Evolutionary conservation across 139 green algal genomes (phyloP).

Genomic region (Medakamo hakoo): DNA sequence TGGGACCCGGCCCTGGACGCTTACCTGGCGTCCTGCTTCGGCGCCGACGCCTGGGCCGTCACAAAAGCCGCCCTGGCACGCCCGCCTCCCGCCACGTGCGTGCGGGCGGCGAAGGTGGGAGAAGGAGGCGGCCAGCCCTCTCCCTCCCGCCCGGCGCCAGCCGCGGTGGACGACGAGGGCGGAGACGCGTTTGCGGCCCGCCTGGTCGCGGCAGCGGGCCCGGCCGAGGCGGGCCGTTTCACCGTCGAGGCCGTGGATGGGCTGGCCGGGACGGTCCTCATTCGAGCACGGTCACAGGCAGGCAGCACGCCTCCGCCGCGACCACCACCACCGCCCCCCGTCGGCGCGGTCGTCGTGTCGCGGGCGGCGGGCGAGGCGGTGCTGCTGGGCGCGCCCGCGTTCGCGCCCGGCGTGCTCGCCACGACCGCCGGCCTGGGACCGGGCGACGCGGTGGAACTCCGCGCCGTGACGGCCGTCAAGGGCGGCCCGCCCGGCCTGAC

Average conservation of each 20-base stretch:
- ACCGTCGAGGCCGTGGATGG: no score
- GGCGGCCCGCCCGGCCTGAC: background rate
- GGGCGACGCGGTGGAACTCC: background rate
- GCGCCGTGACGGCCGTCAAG: background rate
- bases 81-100: background rate
- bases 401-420: conserved; percentile 24
- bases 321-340: no score
- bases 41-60: background rate
- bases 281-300: no score
- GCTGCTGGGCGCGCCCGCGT: conserved; percentile 51
- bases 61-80: background rate
- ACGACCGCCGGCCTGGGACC: background rate
- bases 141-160: no score
- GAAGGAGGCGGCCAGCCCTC: no score
- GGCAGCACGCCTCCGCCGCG: no score
- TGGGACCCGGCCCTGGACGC: background rate
- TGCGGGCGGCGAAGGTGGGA: background rate
- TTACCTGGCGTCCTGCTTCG: background rate
- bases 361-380: conserved; percentile 60
- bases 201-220: background rate
- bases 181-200: background rate
- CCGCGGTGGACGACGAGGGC: background rate
- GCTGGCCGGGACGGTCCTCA: background rate
- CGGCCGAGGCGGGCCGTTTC: background rate
- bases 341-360: conserved; percentile 31